Base-by-base conservation (phyloP, 2,329 filamentous ascomycete species). In the Hypoxylon sp. region DNA sequence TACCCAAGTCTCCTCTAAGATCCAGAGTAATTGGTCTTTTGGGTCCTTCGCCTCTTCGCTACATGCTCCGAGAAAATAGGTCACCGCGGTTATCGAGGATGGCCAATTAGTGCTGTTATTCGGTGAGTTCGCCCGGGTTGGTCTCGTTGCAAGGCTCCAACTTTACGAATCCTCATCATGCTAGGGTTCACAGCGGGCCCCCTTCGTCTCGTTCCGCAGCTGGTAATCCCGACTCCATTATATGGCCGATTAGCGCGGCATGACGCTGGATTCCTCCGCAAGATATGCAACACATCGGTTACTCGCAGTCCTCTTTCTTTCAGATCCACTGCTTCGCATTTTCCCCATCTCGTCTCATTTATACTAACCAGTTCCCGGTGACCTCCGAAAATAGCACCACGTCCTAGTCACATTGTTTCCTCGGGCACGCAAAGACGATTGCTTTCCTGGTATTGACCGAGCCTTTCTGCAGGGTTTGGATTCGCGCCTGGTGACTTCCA, bases 31-130 rank as follows among this genome's bases (percentile, higher is more conserved):
- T n/a, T 17, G 14, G 48, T 29, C 11, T 26, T 8, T 19, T 26
- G 29, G 44, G 6, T 29, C 26, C 54, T 24, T 57, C 54, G 37
- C 44, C 44, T 57, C 42, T 37, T 48, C 13, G 22, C 29, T 48
- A 19, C 44, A 35, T 39, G 24, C 17, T 39, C 24, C 17, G 11
- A 31, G 54, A 24, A 39, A 46, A 48, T 19, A 31, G 22, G 9
- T 33, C 29, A 5, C 13, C 22, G n/a, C 26, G 26, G 14, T 29
- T 39, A 26, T 33, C 10, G n/a, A 42, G 22, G 9, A 19, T 37
- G 24, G 42, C 35, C 22, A 54, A 53, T 11, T 29, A 37, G n/a
- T n/a, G 37, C 8, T 55, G 17, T 9, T 8, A n/a, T 17, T 46
- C 37, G 52, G 37, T 46, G 37, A 55, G 24, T 31, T 44, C 24